Evolutionary conservation across 768 basidiomycete species (phyloP).

Genomic region (Leccinum imitatum): DNA sequence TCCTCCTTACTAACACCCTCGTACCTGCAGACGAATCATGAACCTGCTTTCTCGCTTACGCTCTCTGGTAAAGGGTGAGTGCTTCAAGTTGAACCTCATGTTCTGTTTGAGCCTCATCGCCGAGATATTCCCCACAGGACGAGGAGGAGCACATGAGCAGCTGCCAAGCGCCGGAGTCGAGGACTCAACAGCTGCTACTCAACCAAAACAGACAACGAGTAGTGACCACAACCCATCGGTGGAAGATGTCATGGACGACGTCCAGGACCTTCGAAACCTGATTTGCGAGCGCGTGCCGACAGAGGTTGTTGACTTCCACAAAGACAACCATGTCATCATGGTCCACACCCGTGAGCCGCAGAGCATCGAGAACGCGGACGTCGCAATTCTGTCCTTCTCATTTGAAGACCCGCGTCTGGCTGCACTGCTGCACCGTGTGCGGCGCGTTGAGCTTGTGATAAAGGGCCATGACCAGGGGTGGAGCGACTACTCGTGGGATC

Average conservation of each 20-base stretch:
- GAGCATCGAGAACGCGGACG: accelerated
- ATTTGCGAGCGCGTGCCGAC: neutral
- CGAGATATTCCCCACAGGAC: neutral
- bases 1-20: neutral
- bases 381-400: neutral
- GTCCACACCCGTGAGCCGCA: neutral
- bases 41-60: neutral
- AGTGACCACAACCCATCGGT: neutral
- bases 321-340: neutral
- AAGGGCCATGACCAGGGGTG: neutral
- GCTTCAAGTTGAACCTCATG: neutral
- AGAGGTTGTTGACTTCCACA: neutral
- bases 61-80: neutral
- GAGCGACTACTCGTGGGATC: neutral
- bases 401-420: neutral
- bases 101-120: neutral
- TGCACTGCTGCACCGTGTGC: neutral
- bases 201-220: neutral
- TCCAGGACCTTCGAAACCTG: neutral
- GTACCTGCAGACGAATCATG: neutral
- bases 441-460: neutral
- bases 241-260: neutral
- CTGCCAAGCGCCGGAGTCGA: too few species aligned
- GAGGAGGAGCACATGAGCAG: too few species aligned
- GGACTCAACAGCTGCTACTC: too few species aligned